phyloP scores from a whole-genome alignment of 768 basidiomycete species.

The Coprinopsis cinerea region DNA sequence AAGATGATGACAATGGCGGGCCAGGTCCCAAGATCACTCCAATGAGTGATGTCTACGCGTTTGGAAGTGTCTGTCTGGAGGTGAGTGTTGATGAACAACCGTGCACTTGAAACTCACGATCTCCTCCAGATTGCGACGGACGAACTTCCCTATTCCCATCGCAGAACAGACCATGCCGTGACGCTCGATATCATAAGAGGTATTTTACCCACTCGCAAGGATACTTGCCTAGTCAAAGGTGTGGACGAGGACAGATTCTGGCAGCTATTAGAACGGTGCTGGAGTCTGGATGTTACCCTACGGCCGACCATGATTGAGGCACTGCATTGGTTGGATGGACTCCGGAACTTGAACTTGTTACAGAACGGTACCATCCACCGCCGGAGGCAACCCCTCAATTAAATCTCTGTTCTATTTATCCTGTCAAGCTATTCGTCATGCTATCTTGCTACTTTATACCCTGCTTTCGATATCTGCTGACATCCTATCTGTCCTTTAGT shows the following conservation, averaged over 20 bases:
- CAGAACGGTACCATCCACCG: too few species aligned
- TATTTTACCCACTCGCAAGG: conserved; percentile 37
- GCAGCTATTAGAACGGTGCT: conserved; percentile 40
- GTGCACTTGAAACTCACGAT: background rate
- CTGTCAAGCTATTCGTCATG: too few species aligned
- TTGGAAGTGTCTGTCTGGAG: conserved; percentile 55
- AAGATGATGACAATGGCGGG: conserved; percentile 44
- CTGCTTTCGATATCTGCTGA: too few species aligned
- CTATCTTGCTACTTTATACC: too few species aligned
- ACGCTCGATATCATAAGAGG: conserved; percentile 50
- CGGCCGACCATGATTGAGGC: conserved; percentile 42
- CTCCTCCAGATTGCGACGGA: conserved; percentile 42
- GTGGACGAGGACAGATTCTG: conserved; percentile 32
- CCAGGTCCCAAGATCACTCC: conserved; percentile 39
- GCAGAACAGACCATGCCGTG: conserved; percentile 51
- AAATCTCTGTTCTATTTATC: too few species aligned
- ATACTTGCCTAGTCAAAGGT: conserved; percentile 23
- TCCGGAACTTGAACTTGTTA: too few species aligned
- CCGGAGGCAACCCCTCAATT: too few species aligned
- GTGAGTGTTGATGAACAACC: conserved; percentile 20
- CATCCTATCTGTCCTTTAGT: too few species aligned
- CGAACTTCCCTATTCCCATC: conserved; percentile 44
- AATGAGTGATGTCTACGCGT: conserved; percentile 55
- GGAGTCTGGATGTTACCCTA: conserved; percentile 29
- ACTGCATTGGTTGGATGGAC: conserved; percentile 4